phyloP scores from a whole-genome alignment of 2,329 filamentous ascomycete genomes.

The Coccinonectria pachysandricola region DNA sequence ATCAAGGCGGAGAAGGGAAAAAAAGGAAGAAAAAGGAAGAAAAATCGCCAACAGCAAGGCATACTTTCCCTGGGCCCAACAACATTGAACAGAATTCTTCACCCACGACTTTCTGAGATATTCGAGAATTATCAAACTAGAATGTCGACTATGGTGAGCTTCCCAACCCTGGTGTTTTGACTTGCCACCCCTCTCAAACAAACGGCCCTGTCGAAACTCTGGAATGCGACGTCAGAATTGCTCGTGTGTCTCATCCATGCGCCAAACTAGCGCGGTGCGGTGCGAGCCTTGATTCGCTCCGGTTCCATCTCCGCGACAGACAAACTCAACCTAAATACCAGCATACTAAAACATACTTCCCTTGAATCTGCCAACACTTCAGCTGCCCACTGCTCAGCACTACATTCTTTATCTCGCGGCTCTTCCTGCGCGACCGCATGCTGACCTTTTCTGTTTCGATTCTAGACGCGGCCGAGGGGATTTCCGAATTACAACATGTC shows the following conservation, averaged over 20 bases:
- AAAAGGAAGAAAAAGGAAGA: neutral
- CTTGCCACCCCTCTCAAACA: constrained; percentile 6
- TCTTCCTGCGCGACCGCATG: constrained; percentile 4
- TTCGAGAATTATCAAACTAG: no score
- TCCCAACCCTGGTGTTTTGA: constrained; percentile 8
- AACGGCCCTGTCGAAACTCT: constrained; percentile 6
- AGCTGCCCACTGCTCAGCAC: constrained; percentile 7
- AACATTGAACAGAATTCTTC: no score
- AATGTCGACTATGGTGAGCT: constrained; percentile 10
- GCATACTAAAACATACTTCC: no score
- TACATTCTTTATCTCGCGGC: constrained; percentile 12
- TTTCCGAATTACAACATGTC: constrained; percentile 30
- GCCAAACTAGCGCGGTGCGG: constrained; percentile 20
- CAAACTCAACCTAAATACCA: no score
- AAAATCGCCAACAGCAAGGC: constrained; percentile 1
- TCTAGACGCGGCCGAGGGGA: constrained; percentile 27
- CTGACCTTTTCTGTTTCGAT: constrained; percentile 11
- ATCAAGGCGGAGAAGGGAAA: no score
- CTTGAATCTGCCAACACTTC: constrained; percentile 9
- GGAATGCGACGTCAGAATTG: constrained; percentile 25
- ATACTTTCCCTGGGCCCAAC: constrained; percentile 2
- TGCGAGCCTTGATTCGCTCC: constrained; percentile 19
- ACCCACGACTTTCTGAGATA: no score
- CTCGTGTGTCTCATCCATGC: constrained; percentile 28
- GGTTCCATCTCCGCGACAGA: no score